phyloP scores from a whole-genome alignment of 176 grass and related monocot species.

The Ampelocalamus luodianensis region DNA sequence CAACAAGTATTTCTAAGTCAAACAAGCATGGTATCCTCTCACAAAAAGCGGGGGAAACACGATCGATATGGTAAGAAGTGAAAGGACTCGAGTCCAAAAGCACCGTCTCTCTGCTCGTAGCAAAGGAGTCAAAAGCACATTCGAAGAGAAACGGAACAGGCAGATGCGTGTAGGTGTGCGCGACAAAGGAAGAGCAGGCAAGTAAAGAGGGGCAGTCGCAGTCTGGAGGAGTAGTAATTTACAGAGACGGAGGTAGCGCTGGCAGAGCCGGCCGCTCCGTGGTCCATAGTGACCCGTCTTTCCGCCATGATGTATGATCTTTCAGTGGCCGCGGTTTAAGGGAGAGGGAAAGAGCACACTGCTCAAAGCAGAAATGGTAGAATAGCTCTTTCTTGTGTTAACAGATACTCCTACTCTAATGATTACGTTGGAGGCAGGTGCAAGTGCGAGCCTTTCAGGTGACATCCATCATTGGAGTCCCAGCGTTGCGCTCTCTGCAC shows the following conservation, averaged over 20 bases:
- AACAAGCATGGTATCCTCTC: no score
- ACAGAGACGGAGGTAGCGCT: background rate
- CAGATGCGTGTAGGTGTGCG: background rate
- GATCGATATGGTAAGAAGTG: no score
- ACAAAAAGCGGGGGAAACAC: no score
- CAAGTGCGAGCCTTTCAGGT: constrained; percentile 25
- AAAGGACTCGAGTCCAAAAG: background rate
- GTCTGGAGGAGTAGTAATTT: background rate
- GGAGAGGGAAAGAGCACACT: background rate
- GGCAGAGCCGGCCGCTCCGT: background rate
- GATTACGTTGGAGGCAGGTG: background rate
- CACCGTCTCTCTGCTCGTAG: background rate
- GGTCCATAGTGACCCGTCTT: constrained; percentile 13
- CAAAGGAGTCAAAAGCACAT: constrained; percentile 24
- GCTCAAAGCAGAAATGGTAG: background rate
- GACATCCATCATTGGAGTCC: constrained; percentile 23
- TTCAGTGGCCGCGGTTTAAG: background rate
- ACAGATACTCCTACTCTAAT: background rate
- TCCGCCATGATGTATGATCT: constrained; percentile 31
- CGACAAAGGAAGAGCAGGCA: background rate
- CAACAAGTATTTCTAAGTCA: background rate
- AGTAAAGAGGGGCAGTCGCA: background rate
- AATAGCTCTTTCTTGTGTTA: no score
- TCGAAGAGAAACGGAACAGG: constrained; percentile 12
- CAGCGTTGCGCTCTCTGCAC: background rate